Evolutionary conservation across 2,329 filamentous ascomycete species (phyloP).

Genomic region (Monilinia laxa): DNA sequence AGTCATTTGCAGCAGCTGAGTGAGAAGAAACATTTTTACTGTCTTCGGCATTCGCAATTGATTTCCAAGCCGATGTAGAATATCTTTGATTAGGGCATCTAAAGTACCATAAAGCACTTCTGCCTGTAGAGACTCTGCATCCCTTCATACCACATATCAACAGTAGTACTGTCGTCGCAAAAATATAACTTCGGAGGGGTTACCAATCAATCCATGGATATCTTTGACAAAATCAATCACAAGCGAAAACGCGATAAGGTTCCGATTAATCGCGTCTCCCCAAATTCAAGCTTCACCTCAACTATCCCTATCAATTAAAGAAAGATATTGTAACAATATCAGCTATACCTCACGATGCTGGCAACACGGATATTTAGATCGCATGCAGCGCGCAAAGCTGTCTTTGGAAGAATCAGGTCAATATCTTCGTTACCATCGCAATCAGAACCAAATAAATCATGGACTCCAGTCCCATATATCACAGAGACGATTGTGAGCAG

Average conservation of each 20-base stretch:
- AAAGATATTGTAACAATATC: slow-evolving; percentile 5
- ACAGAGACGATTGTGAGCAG: slow-evolving; percentile 56
- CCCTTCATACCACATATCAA: slow-evolving; percentile 36
- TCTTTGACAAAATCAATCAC: slow-evolving; percentile 11
- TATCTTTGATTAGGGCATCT: not conserved
- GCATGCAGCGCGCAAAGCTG: slow-evolving; percentile 31
- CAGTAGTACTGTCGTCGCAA: not conserved
- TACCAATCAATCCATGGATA: not conserved
- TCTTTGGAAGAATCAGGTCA: slow-evolving; percentile 29
- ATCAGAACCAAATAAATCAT: slow-evolving; percentile 37
- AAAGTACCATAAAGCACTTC: slow-evolving; percentile 25
- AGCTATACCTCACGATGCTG: slow-evolving; percentile 31
- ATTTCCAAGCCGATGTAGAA: not conserved
- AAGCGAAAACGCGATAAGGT: slow-evolving; percentile 24
- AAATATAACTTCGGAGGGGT: not conserved
- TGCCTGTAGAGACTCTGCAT: slow-evolving; percentile 32
- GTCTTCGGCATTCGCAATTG: not conserved
- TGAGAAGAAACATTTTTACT: not conserved
- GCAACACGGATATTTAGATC: slow-evolving; percentile 33
- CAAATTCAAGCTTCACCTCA: not conserved
- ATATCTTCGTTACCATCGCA: slow-evolving; percentile 33
- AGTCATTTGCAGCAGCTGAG: not conserved
- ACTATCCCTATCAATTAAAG: not conserved
- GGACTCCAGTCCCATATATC: slow-evolving; percentile 52
- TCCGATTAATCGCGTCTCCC: slow-evolving; percentile 26